Conservation (phyloP, 2,329 filamentous ascomycete genomes). For the Aspergillus candidus region DNA sequence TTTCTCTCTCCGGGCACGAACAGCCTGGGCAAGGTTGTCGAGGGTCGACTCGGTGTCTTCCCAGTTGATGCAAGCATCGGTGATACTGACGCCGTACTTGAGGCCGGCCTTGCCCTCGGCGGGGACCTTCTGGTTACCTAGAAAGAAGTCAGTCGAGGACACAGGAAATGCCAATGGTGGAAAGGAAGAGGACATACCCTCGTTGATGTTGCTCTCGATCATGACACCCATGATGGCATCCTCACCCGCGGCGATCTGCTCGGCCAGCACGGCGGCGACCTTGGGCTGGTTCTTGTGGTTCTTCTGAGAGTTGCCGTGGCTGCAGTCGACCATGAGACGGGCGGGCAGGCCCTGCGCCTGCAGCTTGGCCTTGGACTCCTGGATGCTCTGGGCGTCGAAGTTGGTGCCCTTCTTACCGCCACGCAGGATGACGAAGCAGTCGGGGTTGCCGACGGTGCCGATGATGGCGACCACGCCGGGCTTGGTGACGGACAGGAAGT, state of each 20-base stretch:
- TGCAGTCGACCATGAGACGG: conserved; percentile 95
- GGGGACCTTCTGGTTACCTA: conserved; percentile 80
- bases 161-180: neutral
- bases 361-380: conserved; percentile 73
- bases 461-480: conserved; percentile 92
- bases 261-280: conserved; percentile 73
- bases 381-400: conserved; percentile 79
- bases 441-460: conserved; percentile 87
- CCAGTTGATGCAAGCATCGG: conserved; percentile 95
- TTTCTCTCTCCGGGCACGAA: conserved; percentile 63
- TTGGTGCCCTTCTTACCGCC: conserved; percentile 92
- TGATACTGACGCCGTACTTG: conserved; percentile 93
- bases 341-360: conserved; percentile 65
- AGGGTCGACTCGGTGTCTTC: conserved; percentile 78
- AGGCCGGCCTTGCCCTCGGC: conserved; percentile 76
- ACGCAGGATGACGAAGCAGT: conserved; percentile 93
- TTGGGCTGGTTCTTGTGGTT: conserved; percentile 96
- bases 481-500: conserved; percentile 97
- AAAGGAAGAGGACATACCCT: conserved; percentile 52
- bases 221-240: conserved; percentile 90
- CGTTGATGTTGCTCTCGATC: conserved; percentile 97
- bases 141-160: conserved; percentile 3
- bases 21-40: conserved; percentile 69
- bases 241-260: conserved; percentile 81
- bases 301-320: conserved; percentile 92